A percentile compares a stretch with the other conserved stretches of the same genome.
These are phyloP conservation scores for Straminergon stramineum DNA, from an alignment of 225 moss, liverwort and hornwort species.

Conservation along the genomic window DNA sequence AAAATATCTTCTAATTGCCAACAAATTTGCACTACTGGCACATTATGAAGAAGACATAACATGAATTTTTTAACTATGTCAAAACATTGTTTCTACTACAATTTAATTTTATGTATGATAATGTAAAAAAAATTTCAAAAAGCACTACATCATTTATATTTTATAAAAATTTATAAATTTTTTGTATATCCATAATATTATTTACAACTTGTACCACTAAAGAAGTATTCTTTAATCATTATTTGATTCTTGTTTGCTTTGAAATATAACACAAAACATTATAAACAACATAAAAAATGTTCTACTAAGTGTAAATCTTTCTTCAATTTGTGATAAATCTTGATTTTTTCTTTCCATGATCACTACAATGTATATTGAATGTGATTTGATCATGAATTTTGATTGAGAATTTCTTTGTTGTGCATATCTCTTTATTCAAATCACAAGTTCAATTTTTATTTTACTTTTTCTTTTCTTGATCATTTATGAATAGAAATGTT, in stretches of 20 bases:
- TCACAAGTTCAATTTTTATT: neutral
- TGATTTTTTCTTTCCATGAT: neutral
- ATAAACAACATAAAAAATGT: neutral
- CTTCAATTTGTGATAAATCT: neutral
- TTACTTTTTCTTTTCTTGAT: neutral
- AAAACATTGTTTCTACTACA: fast-evolving
- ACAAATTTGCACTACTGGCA: neutral
- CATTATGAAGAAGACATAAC: too few relatives aligned
- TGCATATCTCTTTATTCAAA: fast-evolving
- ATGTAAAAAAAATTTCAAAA: neutral
- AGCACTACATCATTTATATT: fast-evolving
- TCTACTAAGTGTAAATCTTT: neutral
- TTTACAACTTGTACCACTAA: neutral
- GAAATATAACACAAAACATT: neutral
- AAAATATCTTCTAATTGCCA: neutral
- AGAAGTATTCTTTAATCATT: neutral
- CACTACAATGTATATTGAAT: neutral
- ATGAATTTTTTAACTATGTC: neutral
- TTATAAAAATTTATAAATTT: too few relatives aligned
- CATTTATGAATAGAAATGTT: slow-evolving; percentile 4
- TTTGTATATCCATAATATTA: neutral
- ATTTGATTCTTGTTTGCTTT: neutral
- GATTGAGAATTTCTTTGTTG: neutral
- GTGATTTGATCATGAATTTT: too few relatives aligned
- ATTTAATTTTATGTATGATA: neutral